These are phyloP conservation scores for Polyporus tsugae DNA, from an alignment of 1,284 basidiomycete species.

Conservation along the genomic window DNA sequence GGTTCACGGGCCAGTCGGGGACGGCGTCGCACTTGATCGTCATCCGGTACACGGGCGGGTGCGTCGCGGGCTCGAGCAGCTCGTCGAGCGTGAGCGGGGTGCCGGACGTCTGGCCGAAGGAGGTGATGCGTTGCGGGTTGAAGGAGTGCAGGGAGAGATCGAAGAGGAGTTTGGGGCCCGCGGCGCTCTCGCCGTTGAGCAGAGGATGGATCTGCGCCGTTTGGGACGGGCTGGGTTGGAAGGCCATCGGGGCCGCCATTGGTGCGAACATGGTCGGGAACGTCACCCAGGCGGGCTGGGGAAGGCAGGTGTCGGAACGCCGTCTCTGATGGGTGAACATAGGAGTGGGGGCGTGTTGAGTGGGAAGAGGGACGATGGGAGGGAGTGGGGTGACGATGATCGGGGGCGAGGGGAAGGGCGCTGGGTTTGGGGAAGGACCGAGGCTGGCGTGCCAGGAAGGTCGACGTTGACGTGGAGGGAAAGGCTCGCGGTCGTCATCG, in stretches of 20 bases:
- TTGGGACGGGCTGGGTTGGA: constrained; percentile 30
- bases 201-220: constrained; percentile 55
- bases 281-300: constrained; percentile 38
- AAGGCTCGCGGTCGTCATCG: constrained; percentile 37
- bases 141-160: constrained; percentile 60
- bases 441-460: constrained; percentile 42
- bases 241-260: constrained; percentile 34
- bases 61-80: constrained; percentile 58
- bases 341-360: constrained; percentile 24
- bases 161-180: constrained; percentile 53
- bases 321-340: constrained; percentile 37
- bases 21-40: constrained; percentile 64
- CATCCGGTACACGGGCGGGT: constrained; percentile 63
- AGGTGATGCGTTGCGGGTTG: constrained; percentile 50
- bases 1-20: constrained; percentile 67
- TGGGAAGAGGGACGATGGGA: constrained; percentile 31
- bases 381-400: constrained; percentile 39
- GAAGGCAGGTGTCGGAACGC: constrained; percentile 40
- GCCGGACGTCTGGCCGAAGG: constrained; percentile 46
- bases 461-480: constrained; percentile 33
- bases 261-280: constrained; percentile 37
- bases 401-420: constrained; percentile 42
- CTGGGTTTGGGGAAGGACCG: constrained; percentile 37
- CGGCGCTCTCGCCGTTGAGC: constrained; percentile 60
- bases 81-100: constrained; percentile 51